A percentile compares a stretch with the other conserved stretches of the same genome.
These are phyloP conservation scores for Ambrosiella xylebori DNA, from an alignment of 2,329 filamentous ascomycete species.

Conservation along the genomic window DNA sequence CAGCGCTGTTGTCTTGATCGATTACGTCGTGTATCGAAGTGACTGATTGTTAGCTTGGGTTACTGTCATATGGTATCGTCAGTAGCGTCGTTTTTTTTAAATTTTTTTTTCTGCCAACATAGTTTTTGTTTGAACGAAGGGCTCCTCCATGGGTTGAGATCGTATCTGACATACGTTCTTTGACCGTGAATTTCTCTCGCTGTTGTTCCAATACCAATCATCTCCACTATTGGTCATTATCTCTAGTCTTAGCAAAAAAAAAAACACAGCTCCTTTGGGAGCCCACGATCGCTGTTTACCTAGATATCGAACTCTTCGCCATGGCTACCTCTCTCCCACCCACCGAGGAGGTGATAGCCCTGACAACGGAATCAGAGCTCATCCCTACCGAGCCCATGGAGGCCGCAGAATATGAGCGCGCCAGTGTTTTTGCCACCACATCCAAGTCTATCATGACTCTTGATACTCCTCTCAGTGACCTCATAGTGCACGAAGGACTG, in stretches of 20 bases:
- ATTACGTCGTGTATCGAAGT: too few species aligned
- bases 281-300: background rate
- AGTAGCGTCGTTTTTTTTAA: too few species aligned
- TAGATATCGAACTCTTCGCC: background rate
- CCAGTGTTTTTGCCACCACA: background rate
- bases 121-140: too few species aligned
- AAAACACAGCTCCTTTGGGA: too few species aligned
- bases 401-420: background rate
- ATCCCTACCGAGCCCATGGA: background rate
- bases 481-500: background rate
- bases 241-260: too few species aligned
- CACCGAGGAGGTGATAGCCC: background rate
- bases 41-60: too few species aligned
- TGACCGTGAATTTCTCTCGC: too few species aligned
- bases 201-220: background rate
- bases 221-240: background rate
- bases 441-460: background rate
- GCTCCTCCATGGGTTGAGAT: too few species aligned
- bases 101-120: too few species aligned
- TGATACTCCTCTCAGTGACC: background rate
- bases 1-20: background rate
- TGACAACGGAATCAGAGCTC: background rate
- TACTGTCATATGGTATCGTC: too few species aligned
- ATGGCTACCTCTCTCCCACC: background rate
- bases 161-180: too few species aligned